Evolutionary conservation across 2,329 filamentous ascomycete genomes (phyloP).

Genomic region (Davidsoniella virescens): DNA sequence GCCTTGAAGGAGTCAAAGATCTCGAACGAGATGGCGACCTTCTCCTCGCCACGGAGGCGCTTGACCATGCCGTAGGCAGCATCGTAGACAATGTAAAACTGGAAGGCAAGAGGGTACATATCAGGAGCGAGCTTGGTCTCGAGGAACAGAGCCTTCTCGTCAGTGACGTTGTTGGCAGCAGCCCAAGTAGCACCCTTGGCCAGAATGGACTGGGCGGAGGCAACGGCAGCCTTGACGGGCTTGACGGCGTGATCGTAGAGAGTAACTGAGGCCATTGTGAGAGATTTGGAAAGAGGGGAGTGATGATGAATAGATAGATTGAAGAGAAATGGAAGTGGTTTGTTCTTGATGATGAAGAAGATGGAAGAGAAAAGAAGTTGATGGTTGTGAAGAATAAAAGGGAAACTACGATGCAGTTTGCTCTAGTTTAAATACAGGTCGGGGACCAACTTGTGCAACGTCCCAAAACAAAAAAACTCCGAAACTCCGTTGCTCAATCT

Average conservation of each 20-base stretch:
- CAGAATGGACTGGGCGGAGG: constrained; percentile 1
- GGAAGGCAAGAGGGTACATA: constrained; percentile 23
- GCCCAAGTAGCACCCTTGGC: constrained; percentile 4
- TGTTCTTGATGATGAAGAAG: not conserved
- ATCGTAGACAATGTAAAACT: constrained; percentile 14
- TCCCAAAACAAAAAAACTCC: too few species aligned
- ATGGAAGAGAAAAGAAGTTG: not conserved
- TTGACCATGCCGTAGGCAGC: not conserved
- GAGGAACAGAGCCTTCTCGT: constrained; percentile 4
- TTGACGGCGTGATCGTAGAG: constrained; percentile 6
- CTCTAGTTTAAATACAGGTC: not conserved
- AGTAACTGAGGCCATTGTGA: constrained; percentile 9
- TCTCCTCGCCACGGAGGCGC: constrained; percentile 5
- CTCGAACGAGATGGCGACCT: not conserved
- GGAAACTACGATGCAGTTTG: not conserved
- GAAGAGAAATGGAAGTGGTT: not conserved
- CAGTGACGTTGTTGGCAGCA: not conserved
- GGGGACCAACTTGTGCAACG: too few species aligned
- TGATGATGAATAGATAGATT: not conserved
- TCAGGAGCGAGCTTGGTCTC: constrained; percentile 19
- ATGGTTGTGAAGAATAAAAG: not conserved
- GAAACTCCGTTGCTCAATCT: too few species aligned
- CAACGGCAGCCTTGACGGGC: not conserved
- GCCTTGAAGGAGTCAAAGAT: not conserved
- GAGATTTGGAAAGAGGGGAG: not conserved